Evolutionary conservation across 257 asterid species (phyloP).

Genomic region (Nicotiana obtusifolia): DNA sequence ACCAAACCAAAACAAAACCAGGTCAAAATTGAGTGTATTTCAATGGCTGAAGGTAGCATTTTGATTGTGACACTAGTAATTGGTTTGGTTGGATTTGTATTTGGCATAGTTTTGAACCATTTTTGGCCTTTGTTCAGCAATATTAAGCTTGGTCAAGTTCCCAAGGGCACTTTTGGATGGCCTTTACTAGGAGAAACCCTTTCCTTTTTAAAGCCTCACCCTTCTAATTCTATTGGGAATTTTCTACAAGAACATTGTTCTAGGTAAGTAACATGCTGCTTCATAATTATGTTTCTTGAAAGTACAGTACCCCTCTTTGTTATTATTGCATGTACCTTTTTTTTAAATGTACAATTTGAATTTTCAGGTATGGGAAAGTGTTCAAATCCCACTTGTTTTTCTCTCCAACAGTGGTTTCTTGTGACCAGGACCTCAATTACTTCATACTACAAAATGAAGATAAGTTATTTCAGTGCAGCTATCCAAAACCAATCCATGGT

Average conservation of each 20-base stretch:
- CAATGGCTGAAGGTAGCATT: constrained; percentile 17
- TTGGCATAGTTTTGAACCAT: constrained; percentile 45
- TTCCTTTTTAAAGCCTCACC: constrained; percentile 58
- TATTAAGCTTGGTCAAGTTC: constrained; percentile 24
- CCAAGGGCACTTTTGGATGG: constrained; percentile 66
- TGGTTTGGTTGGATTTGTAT: constrained; percentile 22
- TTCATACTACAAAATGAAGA: constrained; percentile 66
- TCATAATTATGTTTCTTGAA: background rate
- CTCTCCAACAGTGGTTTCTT: constrained; percentile 67
- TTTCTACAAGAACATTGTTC: constrained; percentile 58
- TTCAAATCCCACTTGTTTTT: constrained; percentile 68
- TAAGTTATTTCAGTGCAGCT: constrained; percentile 57
- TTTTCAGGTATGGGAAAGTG: constrained; percentile 63
- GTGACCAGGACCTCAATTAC: constrained; percentile 71
- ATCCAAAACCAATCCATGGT: constrained; percentile 72
- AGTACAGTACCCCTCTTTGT: background rate
- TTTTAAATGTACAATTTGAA: too few species aligned
- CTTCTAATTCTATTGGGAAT: constrained; percentile 56
- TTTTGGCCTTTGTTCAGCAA: constrained; percentile 52
- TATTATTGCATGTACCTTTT: background rate
- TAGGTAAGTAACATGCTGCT: constrained; percentile 32
- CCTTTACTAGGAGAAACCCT: constrained; percentile 75
- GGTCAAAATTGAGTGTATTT: background rate
- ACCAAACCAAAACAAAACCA: background rate
- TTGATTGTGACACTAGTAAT: constrained; percentile 8